Evolutionary conservation across 805 yeast genomes (phyloP), one percentile per base, ranked within the genome.

Genomic region (Yamadazyma insecticola): DNA sequence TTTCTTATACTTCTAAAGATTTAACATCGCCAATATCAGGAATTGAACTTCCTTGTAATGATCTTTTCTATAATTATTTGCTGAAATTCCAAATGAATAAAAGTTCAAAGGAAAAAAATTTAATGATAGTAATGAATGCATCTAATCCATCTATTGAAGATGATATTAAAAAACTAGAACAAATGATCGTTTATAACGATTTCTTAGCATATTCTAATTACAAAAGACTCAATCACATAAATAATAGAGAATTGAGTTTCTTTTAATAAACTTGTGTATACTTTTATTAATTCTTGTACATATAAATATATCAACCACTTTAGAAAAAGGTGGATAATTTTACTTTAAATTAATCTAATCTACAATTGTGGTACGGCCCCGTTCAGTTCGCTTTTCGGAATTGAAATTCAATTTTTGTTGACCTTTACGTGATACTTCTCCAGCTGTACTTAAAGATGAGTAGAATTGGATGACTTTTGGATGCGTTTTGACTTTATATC

Each of bases 391-490:
- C 22, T 25, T 20, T 11, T 22, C 29, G 10, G 24, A 4, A 22
- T 12, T 6, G 22, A 32, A 28, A 14, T 17, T 17, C 30, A 39
- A 30, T 24, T 22, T 32, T 23, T 35, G 39, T 24, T 34, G 41
- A 8, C 31, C 44, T 13, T 28, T 33, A 30, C 30, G 28, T 60
- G 59, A 23, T 5, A 32, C 18, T 15, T 38, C 37, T 13, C 55
- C 62, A 1, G 64, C 60, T 5, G 65, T 50, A 14, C 60, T 45
- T 39, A 82, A 56, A 0, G 68, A 56, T 9, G 60, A 41, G 51
- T 92, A 92, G 47, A 90, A 92, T 8, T 70, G 65, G 13, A 67
- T 65, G 3, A 92, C 98, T 41, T 68, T 74, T 1, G 67, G 67
- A 56, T 88, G 86, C 0, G 90, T 83, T 48, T 57, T 66, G 11